Conservation (phyloP, 2,329 filamentous ascomycete species). For the Trichoderma pleuroti region DNA sequence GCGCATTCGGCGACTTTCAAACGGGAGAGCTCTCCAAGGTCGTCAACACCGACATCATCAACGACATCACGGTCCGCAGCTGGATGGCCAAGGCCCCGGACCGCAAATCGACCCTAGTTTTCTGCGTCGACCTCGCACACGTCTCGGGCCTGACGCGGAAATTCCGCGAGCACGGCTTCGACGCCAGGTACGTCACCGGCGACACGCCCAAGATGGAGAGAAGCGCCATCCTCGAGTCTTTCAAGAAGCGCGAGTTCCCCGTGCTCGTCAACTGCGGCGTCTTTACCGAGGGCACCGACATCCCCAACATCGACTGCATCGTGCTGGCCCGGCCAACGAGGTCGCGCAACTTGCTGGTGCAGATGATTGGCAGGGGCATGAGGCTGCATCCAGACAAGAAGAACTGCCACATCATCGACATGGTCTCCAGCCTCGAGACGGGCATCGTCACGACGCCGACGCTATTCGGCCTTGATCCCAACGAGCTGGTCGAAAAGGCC, state of each 20-base stretch:
- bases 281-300: conserved; percentile 96
- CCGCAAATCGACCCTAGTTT: conserved; percentile 83
- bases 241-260: conserved; percentile 72
- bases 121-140: conserved; percentile 88
- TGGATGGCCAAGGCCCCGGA: conserved; percentile 75
- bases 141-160: conserved; percentile 68
- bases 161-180: conserved; percentile 74
- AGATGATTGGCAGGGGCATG: conserved; percentile 97
- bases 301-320: conserved; percentile 94
- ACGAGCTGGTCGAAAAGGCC: conserved; percentile 67
- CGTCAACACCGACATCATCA: conserved; percentile 78
- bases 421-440: conserved; percentile 80
- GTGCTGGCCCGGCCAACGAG: conserved; percentile 82
- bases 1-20: conserved; percentile 70
- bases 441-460: conserved; percentile 90
- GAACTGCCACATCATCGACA: conserved; percentile 92
- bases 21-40: conserved; percentile 70
- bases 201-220: conserved; percentile 69
- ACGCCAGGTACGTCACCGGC: conserved; percentile 84
- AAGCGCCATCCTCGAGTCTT: conserved; percentile 67
- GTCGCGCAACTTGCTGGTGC: conserved; percentile 88
- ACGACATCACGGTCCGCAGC: conserved; percentile 78
- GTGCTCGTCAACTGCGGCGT: conserved; percentile 93
- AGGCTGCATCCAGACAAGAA: conserved; percentile 74
- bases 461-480: conserved; percentile 85